Conservation (phyloP, 257 asterid species). For the Plectranthus barbatus region DNA sequence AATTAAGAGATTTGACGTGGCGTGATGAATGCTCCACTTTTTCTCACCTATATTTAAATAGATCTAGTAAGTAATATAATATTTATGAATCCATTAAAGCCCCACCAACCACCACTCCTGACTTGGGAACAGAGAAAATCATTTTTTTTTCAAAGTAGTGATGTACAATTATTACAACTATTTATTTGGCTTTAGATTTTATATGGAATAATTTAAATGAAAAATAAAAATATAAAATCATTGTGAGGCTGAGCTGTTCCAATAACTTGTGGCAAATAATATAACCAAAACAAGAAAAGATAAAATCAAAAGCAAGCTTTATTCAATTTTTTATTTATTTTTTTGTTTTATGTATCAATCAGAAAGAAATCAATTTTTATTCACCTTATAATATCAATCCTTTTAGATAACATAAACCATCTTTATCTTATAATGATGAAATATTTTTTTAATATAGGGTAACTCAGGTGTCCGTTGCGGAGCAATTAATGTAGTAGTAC, state of each 20-base stretch:
- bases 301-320: background rate
- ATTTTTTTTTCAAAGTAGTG: background rate
- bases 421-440: no score
- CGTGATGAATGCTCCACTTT: no score
- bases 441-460: no score
- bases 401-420: no score
- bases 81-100: slow-evolving; percentile 8
- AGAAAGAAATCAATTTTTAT: background rate
- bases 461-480: slow-evolving; percentile 12
- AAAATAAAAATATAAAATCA: background rate
- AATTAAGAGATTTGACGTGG: no score
- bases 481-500: no score
- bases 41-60: no score
- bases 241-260: background rate
- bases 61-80: background rate
- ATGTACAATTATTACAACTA: background rate
- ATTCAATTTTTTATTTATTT: background rate
- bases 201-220: no score
- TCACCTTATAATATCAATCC: no score
- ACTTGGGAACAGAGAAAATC: background rate
- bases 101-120: slow-evolving; percentile 10
- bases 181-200: background rate
- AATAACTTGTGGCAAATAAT: no score
- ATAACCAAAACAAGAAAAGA: background rate
- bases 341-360: background rate